These are phyloP conservation scores for Lactarius indigo DNA, from an alignment of 768 basidiomycete species.

Conservation along the genomic window DNA sequence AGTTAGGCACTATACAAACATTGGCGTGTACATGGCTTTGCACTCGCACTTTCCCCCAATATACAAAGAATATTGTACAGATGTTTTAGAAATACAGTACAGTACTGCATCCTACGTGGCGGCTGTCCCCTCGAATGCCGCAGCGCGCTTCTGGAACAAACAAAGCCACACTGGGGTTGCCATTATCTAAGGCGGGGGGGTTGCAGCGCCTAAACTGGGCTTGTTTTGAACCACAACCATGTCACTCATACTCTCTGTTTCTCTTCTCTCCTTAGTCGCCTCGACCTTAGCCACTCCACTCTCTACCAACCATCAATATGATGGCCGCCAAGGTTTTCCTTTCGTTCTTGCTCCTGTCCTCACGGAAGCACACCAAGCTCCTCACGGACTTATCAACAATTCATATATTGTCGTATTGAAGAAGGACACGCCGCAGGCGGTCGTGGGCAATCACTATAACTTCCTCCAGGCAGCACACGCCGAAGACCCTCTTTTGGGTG, in stretches of 20 bases:
- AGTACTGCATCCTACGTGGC: background rate
- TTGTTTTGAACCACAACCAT: conserved; percentile 33
- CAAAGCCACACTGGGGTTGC: conserved; percentile 8
- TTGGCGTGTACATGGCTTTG: background rate
- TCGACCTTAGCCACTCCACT: conserved; percentile 42
- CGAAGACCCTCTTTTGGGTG: conserved; percentile 48
- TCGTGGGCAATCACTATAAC: conserved; percentile 74
- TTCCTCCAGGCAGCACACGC: conserved; percentile 66
- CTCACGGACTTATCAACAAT: conserved; percentile 75
- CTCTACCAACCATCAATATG: conserved; percentile 39
- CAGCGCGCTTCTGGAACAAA: conserved; percentile 7
- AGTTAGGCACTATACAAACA: background rate
- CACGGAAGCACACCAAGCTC: conserved; percentile 47
- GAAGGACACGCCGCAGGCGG: conserved; percentile 52
- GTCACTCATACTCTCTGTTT: conserved; percentile 23
- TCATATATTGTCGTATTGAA: conserved; percentile 95
- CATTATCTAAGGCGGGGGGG: background rate
- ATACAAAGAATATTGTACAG: background rate
- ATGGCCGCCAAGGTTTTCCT: conserved; percentile 39
- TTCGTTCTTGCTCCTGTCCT: conserved; percentile 57
- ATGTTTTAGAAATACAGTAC: background rate
- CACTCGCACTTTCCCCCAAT: background rate
- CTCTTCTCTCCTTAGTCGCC: conserved; percentile 37
- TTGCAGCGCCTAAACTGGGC: background rate
- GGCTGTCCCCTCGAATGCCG: background rate